Conservation (phyloP, 2,329 filamentous ascomycete species). For the Lecanicillium sp. region DNA sequence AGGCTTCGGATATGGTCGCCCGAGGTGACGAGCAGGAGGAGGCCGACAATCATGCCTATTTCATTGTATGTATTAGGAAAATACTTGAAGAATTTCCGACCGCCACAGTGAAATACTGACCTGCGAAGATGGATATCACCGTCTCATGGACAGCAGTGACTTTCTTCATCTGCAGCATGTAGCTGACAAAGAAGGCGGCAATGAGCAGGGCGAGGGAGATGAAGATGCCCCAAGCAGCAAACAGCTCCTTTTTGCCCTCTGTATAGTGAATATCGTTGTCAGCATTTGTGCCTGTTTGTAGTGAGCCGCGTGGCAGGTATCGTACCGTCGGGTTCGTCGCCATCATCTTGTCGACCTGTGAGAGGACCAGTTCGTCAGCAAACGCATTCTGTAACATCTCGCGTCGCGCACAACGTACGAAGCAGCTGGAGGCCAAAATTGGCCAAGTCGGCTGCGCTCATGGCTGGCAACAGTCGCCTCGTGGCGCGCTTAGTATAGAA, state of each 20-base stretch:
- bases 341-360: constrained; percentile 6
- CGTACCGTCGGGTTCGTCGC: constrained; percentile 6
- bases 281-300: background rate
- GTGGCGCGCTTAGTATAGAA: background rate
- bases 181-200: constrained; percentile 90
- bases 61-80: too few relatives aligned
- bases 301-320: background rate
- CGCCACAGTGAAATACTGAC: constrained; percentile 40
- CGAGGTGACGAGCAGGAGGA: constrained; percentile 75
- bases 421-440: constrained; percentile 5
- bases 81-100: background rate
- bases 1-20: constrained; percentile 79
- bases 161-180: constrained; percentile 91
- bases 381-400: background rate
- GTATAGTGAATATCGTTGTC: constrained; percentile 13
- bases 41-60: constrained; percentile 85
- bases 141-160: constrained; percentile 98
- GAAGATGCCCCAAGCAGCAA: constrained; percentile 93
- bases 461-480: background rate
- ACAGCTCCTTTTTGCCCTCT: constrained; percentile 84
- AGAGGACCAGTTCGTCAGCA: constrained; percentile 2
- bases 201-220: constrained; percentile 94
- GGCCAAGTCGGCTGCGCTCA: constrained; percentile 6
- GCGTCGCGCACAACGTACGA: constrained; percentile 2
- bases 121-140: constrained; percentile 94